phyloP scores from a whole-genome alignment of 1,284 basidiomycete genomes.

The Pyrrhoderma noxium region DNA sequence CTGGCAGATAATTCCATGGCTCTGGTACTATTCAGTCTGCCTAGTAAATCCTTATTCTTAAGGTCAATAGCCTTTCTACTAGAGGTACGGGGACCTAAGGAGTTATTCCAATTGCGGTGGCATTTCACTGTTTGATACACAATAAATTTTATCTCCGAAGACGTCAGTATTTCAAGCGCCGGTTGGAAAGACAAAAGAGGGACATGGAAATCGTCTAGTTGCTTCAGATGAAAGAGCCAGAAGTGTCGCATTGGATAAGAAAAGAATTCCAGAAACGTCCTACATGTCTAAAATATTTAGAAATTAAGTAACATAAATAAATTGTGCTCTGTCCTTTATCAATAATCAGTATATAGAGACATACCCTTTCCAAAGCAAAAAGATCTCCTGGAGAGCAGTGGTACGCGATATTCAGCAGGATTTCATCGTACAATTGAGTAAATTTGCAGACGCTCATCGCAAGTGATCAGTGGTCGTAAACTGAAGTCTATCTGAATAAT shows the following conservation, averaged over 20 bases:
- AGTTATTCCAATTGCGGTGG: conserved; percentile 1
- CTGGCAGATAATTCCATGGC: neutral
- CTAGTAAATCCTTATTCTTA: conserved; percentile 6
- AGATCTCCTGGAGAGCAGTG: conserved; percentile 3
- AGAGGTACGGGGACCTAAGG: conserved; percentile 1
- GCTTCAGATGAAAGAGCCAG: conserved; percentile 5
- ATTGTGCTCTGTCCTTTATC: too few species aligned
- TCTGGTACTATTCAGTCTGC: neutral
- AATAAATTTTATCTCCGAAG: conserved; percentile 3
- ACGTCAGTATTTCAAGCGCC: neutral
- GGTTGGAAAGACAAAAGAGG: neutral
- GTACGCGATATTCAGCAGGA: conserved; percentile 6
- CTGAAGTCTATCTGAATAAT: neutral
- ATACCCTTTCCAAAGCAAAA: conserved; percentile 7
- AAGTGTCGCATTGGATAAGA: conserved; percentile 1
- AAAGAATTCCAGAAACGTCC: neutral
- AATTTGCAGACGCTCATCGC: neutral
- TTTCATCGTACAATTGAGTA: conserved; percentile 13
- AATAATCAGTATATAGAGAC: neutral
- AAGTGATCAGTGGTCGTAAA: neutral
- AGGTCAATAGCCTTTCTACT: conserved; percentile 1
- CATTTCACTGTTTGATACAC: conserved; percentile 1
- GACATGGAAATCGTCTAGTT: conserved; percentile 1
- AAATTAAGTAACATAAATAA: too few species aligned
- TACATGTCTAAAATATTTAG: conserved; percentile 2